Evolutionary conservation across 176 grass and related monocot genomes (phyloP).

Genomic region (Avena atlantica): DNA sequence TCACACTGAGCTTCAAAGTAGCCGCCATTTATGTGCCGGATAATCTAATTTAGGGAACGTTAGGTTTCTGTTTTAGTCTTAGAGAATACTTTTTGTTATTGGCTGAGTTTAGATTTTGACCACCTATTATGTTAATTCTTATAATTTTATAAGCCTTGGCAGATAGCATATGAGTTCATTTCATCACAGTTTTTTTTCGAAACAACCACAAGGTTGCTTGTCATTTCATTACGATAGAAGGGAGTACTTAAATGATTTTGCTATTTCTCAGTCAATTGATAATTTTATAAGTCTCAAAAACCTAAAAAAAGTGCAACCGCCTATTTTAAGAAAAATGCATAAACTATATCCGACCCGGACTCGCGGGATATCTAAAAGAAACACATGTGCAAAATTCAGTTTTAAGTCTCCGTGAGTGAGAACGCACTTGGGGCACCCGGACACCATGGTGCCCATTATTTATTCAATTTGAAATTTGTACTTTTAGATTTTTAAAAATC

Average conservation of each 20-base stretch:
- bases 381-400: no score
- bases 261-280: no score
- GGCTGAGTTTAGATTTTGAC: background rate
- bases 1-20: constrained; percentile 3
- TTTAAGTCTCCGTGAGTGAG: no score
- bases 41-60: background rate
- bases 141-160: background rate
- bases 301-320: no score
- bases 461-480: no score
- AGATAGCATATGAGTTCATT: background rate
- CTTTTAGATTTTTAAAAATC: no score
- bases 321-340: no score
- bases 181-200: background rate
- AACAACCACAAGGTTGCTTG: no score
- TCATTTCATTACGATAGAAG: background rate
- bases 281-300: no score
- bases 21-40: background rate
- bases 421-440: no score
- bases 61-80: no score
- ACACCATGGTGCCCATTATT: no score
- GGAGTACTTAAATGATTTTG: background rate
- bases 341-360: background rate
- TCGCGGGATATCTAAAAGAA: background rate
- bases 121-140: background rate
- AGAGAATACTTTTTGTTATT: background rate